A percentile compares a stretch with the other conserved stretches of the same genome.
phyloP scores from a whole-genome alignment of 2,329 filamentous ascomycete species.

The Huntiella bhutanensis region DNA sequence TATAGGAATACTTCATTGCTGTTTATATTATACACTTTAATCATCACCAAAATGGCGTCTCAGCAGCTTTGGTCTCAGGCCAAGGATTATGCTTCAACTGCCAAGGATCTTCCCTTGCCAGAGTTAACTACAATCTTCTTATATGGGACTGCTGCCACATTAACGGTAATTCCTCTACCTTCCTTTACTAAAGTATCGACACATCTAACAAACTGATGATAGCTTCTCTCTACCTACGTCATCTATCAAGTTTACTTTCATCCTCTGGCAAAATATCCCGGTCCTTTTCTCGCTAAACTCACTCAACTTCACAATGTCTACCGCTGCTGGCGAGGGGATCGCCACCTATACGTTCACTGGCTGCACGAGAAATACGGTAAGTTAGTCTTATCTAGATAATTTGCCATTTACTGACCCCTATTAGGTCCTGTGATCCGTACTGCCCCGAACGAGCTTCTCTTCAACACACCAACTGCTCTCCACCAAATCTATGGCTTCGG shows the following conservation, averaged over 20 bases:
- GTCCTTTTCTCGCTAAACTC: slow-evolving; percentile 42
- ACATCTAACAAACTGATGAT: not conserved
- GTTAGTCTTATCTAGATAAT: not conserved
- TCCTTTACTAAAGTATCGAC: not conserved
- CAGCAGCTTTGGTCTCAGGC: no score
- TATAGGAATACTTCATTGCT: no score
- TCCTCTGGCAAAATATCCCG: slow-evolving; percentile 44
- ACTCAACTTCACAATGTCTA: slow-evolving; percentile 50
- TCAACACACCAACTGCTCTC: slow-evolving; percentile 53
- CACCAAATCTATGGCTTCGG: slow-evolving; percentile 48
- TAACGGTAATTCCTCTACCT: no score
- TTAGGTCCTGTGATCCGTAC: slow-evolving; percentile 51
- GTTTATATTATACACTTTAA: not conserved
- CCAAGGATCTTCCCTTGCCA: no score
- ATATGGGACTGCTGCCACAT: no score
- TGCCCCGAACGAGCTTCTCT: slow-evolving; percentile 56
- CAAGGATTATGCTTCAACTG: no score
- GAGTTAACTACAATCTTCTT: no score
- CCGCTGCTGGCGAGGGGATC: slow-evolving; percentile 54
- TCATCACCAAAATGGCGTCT: no score
- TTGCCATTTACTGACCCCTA: not conserved
- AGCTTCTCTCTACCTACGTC: slow-evolving; percentile 19
- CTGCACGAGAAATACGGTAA: slow-evolving; percentile 53
- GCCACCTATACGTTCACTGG: slow-evolving; percentile 53
- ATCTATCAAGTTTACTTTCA: slow-evolving; percentile 44